Percentiles rank a stretch among this genome's conserved stretches.
These are phyloP conservation scores for Sporothrix humicola DNA, from an alignment of 2,329 filamentous ascomycete species.

Conservation along the genomic window DNA sequence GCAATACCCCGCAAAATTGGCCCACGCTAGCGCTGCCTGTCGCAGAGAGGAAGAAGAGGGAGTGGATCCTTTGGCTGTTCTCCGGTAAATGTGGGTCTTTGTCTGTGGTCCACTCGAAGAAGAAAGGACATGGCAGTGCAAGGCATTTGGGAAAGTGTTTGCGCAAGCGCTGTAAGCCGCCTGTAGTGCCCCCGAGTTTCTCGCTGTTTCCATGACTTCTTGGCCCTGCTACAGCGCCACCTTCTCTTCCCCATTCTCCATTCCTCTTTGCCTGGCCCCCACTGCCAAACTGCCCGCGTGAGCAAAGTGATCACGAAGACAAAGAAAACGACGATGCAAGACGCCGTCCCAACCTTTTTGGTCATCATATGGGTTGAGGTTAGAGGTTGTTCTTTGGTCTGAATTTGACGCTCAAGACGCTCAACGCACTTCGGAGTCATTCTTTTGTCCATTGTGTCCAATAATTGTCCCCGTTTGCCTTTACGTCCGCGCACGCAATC, in stretches of 20 bases:
- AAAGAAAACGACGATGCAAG: conserved; percentile 4
- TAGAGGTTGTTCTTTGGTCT: no score
- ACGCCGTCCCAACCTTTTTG: neutral
- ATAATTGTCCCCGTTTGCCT: no score
- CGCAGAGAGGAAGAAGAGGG: neutral
- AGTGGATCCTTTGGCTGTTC: neutral
- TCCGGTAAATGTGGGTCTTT: neutral
- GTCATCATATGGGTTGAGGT: neutral
- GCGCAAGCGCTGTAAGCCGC: neutral
- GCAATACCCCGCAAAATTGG: conserved; percentile 36
- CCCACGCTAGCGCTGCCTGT: conserved; percentile 24
- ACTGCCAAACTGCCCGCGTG: conserved; percentile 14
- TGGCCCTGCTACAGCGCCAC: neutral
- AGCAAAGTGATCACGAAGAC: conserved; percentile 19
- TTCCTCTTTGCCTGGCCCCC: neutral
- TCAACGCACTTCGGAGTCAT: neutral
- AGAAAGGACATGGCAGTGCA: neutral
- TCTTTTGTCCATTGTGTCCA: neutral
- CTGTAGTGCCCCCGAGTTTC: neutral
- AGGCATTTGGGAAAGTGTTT: neutral
- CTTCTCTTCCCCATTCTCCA: neutral
- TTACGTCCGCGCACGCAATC: neutral
- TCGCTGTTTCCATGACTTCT: conserved; percentile 24
- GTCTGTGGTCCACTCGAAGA: neutral
- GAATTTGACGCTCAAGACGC: neutral